Evolutionary conservation across 1,284 basidiomycete genomes (phyloP).

Genomic region (Ustilago loliicola): DNA sequence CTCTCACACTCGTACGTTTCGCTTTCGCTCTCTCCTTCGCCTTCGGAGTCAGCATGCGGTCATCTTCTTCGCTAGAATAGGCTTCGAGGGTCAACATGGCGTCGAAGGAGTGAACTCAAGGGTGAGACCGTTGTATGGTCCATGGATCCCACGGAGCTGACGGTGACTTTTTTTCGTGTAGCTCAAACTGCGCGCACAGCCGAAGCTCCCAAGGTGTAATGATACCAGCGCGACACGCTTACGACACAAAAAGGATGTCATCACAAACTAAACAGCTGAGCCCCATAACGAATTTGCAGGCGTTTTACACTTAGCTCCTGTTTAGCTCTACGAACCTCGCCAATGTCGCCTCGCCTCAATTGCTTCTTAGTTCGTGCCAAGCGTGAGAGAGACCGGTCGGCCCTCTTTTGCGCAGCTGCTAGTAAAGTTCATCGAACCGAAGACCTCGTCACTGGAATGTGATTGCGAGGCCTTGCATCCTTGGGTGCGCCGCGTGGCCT

Average conservation of each 20-base stretch:
- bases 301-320: not conserved
- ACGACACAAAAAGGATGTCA: not conserved
- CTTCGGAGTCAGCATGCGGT: not conserved
- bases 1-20: not conserved
- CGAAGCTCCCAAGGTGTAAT: constrained; percentile 3
- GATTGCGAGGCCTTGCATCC: not conserved
- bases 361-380: not conserved
- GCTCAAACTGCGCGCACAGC: constrained; percentile 1
- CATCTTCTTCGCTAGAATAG: not conserved
- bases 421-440: not conserved
- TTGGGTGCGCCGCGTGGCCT: constrained; percentile 12
- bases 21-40: not conserved
- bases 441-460: not conserved
- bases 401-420: not conserved
- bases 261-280: not conserved
- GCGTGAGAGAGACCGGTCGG: not conserved
- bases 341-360: constrained; percentile 5
- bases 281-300: not conserved
- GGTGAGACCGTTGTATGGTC: not conserved
- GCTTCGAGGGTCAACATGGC: not conserved
- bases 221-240: not conserved
- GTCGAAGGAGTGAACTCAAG: not conserved
- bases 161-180: constrained; percentile 1
- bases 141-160: not conserved
- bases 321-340: not conserved